Evolutionary conservation across 1,284 basidiomycete species (phyloP).

Genomic region (Chalciporus piperatoides): DNA sequence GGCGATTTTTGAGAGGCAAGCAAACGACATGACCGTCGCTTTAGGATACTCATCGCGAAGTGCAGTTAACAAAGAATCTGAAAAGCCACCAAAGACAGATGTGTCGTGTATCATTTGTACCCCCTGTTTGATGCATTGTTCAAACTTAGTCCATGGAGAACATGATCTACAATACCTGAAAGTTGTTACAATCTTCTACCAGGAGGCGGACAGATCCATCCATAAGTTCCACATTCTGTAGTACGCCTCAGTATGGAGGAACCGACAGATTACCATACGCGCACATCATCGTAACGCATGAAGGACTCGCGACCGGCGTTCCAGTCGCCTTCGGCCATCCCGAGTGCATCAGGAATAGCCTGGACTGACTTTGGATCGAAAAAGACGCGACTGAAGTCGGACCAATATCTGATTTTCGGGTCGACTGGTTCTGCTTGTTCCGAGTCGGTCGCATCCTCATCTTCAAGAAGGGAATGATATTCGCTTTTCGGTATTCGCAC

Average conservation of each 20-base stretch:
- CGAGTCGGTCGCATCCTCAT: constrained; percentile 29
- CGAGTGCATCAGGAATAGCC: constrained; percentile 52
- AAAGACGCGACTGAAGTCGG: constrained; percentile 70
- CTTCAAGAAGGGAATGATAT: constrained; percentile 52
- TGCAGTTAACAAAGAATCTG: constrained; percentile 49
- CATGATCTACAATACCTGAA: constrained; percentile 54
- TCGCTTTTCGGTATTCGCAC: constrained; percentile 47
- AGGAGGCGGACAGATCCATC: constrained; percentile 63
- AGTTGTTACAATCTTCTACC: constrained; percentile 69
- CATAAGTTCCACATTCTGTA: constrained; percentile 55
- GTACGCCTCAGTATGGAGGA: constrained; percentile 9
- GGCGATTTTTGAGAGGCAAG: constrained; percentile 48
- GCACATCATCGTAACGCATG: constrained; percentile 51
- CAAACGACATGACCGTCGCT: constrained; percentile 50
- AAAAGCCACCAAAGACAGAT: constrained; percentile 61
- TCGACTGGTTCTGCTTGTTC: constrained; percentile 20
- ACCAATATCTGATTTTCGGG: constrained; percentile 63
- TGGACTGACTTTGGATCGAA: constrained; percentile 64
- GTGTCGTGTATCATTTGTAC: constrained; percentile 64
- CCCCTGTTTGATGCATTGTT: constrained; percentile 42
- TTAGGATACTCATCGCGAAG: constrained; percentile 66
- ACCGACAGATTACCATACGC: constrained; percentile 6
- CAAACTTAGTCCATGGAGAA: not conserved
- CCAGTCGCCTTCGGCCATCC: constrained; percentile 55
- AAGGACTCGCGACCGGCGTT: constrained; percentile 49